phyloP scores from a whole-genome alignment of 805 yeast genomes.

The Lachancea lanzarotensis region DNA sequence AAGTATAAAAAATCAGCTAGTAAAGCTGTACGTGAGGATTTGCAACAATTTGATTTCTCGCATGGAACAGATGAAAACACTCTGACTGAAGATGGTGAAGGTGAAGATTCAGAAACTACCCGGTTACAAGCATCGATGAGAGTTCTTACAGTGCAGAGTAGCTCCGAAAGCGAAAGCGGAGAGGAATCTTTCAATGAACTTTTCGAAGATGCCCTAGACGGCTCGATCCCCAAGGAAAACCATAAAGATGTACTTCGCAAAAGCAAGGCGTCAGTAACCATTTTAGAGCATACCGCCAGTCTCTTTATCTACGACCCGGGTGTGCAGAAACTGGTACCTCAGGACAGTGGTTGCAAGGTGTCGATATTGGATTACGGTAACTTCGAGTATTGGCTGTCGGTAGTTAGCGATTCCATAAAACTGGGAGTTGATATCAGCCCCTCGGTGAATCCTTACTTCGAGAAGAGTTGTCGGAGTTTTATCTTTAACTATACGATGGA shows the following conservation, averaged over 20 bases:
- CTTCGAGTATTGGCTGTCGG: conserved; percentile 50
- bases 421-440: conserved; percentile 41
- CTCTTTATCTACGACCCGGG: conserved; percentile 53
- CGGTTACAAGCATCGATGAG: conserved; percentile 1
- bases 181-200: conserved; percentile 12
- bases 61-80: conserved; percentile 16
- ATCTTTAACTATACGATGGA: conserved; percentile 53
- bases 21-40: conserved; percentile 40
- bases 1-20: conserved; percentile 54
- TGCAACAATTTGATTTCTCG: conserved; percentile 37
- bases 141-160: conserved; percentile 2
- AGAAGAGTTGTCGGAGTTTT: conserved; percentile 45
- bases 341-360: conserved; percentile 32
- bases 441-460: conserved; percentile 60
- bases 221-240: neutral
- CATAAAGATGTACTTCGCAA: neutral
- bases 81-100: conserved; percentile 14
- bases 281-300: conserved; percentile 32
- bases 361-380: conserved; percentile 40
- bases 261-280: conserved; percentile 13
- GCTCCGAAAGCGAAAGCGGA: conserved; percentile 8
- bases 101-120: neutral
- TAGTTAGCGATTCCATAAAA: conserved; percentile 28
- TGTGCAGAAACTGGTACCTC: conserved; percentile 41
- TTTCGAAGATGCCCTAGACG: conserved; percentile 13